These are phyloP conservation scores for Talaromyces marneffei DNA, from an alignment of 2,329 filamentous ascomycete genomes.

Conservation along the genomic window DNA sequence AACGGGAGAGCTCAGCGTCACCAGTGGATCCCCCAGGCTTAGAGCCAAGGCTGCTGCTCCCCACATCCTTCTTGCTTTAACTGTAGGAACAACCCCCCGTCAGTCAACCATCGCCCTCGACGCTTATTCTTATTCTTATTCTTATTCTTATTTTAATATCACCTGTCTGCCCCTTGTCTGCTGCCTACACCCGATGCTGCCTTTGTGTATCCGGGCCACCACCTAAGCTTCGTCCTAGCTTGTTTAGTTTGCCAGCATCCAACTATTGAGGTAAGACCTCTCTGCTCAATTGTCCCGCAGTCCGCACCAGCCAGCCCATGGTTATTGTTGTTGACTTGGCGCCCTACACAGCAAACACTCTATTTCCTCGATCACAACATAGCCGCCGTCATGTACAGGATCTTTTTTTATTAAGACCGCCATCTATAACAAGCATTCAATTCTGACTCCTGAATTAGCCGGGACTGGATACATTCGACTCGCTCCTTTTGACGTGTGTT, in stretches of 20 bases:
- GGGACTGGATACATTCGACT: background rate
- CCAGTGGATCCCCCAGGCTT: constrained; percentile 3
- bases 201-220: background rate
- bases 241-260: background rate
- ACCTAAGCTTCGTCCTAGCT: background rate
- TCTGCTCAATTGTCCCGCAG: constrained; percentile 3
- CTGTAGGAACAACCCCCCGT: background rate
- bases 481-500: constrained; percentile 4
- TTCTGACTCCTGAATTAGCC: background rate
- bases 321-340: constrained; percentile 1
- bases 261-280: constrained; percentile 4
- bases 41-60: constrained; percentile 2
- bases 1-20: constrained; percentile 8
- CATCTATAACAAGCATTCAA: background rate
- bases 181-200: background rate
- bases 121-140: background rate
- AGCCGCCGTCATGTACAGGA: background rate
- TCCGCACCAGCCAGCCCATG: constrained; percentile 1
- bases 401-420: background rate
- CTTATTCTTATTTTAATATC: background rate
- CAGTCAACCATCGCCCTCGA: background rate
- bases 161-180: background rate
- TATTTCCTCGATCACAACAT: background rate
- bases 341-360: background rate
- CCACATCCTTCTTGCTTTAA: constrained; percentile 3